Base-by-base conservation (phyloP, 306 rosid genomes). In the Oxytropis ochrocephala region DNA sequence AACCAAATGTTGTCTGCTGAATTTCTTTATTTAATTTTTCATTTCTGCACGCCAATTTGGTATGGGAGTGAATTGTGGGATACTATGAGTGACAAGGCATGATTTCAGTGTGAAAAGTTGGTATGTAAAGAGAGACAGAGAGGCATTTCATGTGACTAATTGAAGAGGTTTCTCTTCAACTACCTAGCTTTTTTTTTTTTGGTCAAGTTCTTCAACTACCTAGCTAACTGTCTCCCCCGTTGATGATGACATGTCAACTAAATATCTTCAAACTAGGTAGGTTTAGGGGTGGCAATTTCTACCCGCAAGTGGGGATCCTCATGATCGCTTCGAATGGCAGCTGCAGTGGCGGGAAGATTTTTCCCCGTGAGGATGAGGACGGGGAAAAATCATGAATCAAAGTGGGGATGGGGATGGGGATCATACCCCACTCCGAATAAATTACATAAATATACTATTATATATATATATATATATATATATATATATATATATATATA, bases 21-120 rank as follows among this genome's bases (percentile, higher is more conserved):
- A n/a, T 57, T 56, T 38, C 9, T 38, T 38, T n/a, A n/a, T n/a
- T n/a, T n/a, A n/a, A n/a, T n/a, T 36, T 38, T 8, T 6, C 11
- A 56, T 32, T 30, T 56, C 19, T 57, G 63, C 69, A 66, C 17
- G 46, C 36, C 24, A 75, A 57, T 65, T 4, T 33, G 27, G 53
- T 14, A 46, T 41, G 46, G n/a, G 12, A 59, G 48, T 8, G 11
- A 39, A 27, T 18, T 53, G 46, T 13, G 18, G 52, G 55, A 27
- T 38, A 14, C 8, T 51, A 29, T 46, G 63, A 72, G 61, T 73
- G 52, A 57, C 56, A 73, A 11, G 63, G 21, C 62, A 54, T 70
- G 63, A 60, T 54, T 69, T 36, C 16, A 17, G 50, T 21, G 18
- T 39, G 43, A 24, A 11, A 49, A 64, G 14, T 29, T 64, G 60